These are phyloP conservation scores for Chrysochromulina tobinii DNA, from an alignment of 78 protist genomes.

Conservation along the genomic window DNA sequence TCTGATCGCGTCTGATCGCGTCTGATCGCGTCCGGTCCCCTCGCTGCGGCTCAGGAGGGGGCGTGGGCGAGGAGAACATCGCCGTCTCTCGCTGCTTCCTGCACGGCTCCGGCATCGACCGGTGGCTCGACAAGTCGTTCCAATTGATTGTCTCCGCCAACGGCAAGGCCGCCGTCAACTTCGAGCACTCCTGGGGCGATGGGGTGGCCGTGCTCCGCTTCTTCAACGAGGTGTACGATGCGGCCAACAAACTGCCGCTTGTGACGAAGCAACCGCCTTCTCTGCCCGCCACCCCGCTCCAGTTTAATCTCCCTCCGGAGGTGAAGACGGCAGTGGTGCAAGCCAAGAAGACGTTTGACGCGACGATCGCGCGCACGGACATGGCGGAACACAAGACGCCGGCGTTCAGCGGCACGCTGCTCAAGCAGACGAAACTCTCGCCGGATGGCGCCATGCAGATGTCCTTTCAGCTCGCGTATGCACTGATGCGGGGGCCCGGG, in stretches of 20 bases:
- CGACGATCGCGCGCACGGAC: neutral
- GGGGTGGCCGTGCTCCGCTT: slow-evolving; percentile 49
- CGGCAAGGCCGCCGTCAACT: slow-evolving; percentile 26
- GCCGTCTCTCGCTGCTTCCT: neutral
- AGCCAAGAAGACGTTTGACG: neutral
- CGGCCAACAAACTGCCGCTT: neutral
- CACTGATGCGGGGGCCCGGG: no score
- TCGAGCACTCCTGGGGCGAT: slow-evolving; percentile 54
- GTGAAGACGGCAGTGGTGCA: neutral
- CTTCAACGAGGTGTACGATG: slow-evolving; percentile 11
- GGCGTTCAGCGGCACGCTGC: neutral
- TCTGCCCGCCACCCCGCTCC: neutral
- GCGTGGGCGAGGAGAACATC: neutral
- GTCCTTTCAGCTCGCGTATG: slow-evolving; percentile 2
- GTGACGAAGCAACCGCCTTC: no score
- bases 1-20: no score
- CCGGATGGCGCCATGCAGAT: slow-evolving; percentile 41
- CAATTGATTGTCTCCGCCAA: neutral
- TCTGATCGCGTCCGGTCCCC: no score
- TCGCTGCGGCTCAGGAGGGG: neutral
- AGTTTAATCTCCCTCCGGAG: neutral
- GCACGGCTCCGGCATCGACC: slow-evolving; percentile 1
- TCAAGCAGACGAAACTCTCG: neutral
- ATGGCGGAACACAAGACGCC: neutral
- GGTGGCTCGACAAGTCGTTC: slow-evolving; percentile 53